These are phyloP conservation scores for Paramecium primaurelia DNA, from an alignment of 73 alveolate genomes.

Conservation along the genomic window DNA sequence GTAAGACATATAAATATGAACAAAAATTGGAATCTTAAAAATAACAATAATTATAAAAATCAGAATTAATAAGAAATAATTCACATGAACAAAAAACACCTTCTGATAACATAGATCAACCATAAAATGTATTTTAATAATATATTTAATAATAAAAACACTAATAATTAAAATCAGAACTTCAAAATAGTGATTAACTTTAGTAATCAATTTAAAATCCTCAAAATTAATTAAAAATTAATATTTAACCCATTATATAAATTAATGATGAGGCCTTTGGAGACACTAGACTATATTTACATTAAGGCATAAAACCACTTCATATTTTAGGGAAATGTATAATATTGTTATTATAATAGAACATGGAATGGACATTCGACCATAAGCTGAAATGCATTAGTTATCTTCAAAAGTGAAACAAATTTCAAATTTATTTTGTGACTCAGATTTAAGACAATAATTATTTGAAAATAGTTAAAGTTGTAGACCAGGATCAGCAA, in stretches of 20 bases:
- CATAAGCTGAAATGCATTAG: neutral
- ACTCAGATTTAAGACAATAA: neutral
- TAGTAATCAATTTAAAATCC: neutral
- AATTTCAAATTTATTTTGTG: neutral
- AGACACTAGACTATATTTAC: neutral
- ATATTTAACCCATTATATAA: neutral
- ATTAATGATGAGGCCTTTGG: neutral
- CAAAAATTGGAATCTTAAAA: neutral
- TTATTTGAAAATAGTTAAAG: neutral
- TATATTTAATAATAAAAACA: neutral
- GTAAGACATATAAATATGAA: neutral
- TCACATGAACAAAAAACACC: neutral
- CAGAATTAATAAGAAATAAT: neutral
- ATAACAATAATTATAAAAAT: neutral
- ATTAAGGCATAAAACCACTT: neutral
- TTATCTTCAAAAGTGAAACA: neutral
- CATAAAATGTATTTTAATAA: neutral
- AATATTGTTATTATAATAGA: neutral
- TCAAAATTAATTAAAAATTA: neutral
- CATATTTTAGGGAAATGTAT: conserved; percentile 20
- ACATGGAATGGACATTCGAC: conserved; percentile 3
- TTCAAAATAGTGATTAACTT: neutral
- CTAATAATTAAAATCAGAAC: neutral
- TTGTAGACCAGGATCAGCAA: neutral
- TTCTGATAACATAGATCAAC: neutral